Evolutionary conservation across 177 flowering plant genomes (phyloP), one percentile per base, ranked within the genome.

Genomic region (Tripterygium wilfordii): DNA sequence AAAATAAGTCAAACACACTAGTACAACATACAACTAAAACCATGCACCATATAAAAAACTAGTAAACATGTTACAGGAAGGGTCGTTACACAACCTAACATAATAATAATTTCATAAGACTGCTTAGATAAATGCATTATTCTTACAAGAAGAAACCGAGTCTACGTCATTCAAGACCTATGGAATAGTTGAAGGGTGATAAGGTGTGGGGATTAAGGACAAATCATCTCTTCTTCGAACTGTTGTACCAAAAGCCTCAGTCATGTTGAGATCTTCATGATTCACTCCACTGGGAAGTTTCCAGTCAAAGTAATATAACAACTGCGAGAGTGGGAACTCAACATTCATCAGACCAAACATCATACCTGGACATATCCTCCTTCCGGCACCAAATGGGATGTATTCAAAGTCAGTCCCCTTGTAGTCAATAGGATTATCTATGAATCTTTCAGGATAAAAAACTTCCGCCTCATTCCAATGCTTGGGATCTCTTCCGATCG

Each of bases 341-440:
- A 52, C 24, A 20, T 0, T 14, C 15, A 4, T 4, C 13, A 38
- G 15, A 19, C 42, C 42, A 38, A n/a, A 38, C 14, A 13, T 35
- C 14, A 75, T 57, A 1, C 77, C 86, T 1, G 81, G 79, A 32
- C 83, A 80, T 6, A 69, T 71, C 43, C 87, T 75, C 42, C 77
- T 64, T 20, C 84, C 83, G 7, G 67, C 67, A 1, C 82, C 77
- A 58, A 77, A 77, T 25, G 82, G 79, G 12, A 67, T 62, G 33
- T 20, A 72, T 9, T 74, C 61, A 30, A 65, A 71, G 41, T 63
- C 30, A 14, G 42, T 40, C 0, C 79, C 83, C 24, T 60, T 66
- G 44, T 37, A 72, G 49, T 75, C 78, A 3, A 72, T 41, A 5
- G 60, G 23, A 24, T 56, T 52, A 8, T 60, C 60, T 1, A 49